phyloP scores from a whole-genome alignment of 2,329 filamentous ascomycete genomes.

The Ramularia collo-cygni region DNA sequence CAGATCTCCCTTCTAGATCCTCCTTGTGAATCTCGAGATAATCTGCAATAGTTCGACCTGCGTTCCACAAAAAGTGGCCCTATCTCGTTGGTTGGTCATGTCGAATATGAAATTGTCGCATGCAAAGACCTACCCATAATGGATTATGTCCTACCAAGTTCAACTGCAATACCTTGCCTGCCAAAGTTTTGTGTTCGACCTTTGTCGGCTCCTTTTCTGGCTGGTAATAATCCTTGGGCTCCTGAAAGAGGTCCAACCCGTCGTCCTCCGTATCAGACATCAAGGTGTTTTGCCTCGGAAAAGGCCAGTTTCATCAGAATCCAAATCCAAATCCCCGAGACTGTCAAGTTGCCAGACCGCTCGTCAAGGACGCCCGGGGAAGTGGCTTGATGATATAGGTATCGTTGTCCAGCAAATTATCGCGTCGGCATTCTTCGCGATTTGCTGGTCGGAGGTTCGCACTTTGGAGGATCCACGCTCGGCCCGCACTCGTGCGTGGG shows the following conservation, averaged over 20 bases:
- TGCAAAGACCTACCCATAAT: constrained; percentile 56
- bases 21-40: constrained; percentile 67
- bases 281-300: constrained; percentile 6
- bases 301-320: no score
- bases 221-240: constrained; percentile 73
- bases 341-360: no score
- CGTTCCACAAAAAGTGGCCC: constrained; percentile 90
- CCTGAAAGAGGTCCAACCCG: constrained; percentile 59
- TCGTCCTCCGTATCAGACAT: constrained; percentile 24
- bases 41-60: constrained; percentile 66
- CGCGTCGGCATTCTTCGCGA: no score
- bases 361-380: no score
- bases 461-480: no score
- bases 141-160: constrained; percentile 81
- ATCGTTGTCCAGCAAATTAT: no score
- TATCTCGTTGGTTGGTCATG: constrained; percentile 21
- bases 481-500: no score
- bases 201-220: constrained; percentile 69
- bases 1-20: constrained; percentile 52
- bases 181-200: constrained; percentile 62
- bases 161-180: constrained; percentile 59
- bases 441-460: no score
- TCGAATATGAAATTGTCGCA: no score
- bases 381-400: no score
- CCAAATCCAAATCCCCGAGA: no score